These are phyloP conservation scores for Citrus australasica DNA, from an alignment of 345 rosid species.

Conservation along the genomic window DNA sequence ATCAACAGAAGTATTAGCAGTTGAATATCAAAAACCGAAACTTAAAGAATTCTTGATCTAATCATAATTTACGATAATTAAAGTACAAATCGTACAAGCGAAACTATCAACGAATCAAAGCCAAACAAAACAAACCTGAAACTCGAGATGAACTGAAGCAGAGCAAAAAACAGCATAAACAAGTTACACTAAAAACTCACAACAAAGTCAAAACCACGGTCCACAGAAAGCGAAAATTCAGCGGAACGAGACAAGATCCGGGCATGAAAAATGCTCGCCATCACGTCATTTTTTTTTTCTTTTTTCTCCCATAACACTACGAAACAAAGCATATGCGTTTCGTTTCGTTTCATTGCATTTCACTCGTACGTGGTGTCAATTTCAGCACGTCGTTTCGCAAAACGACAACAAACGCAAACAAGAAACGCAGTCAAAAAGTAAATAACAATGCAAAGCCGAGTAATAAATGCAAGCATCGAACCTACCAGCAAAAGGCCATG, in stretches of 20 bases:
- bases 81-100: neutral
- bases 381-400: neutral
- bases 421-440: slow-evolving; percentile 9
- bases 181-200: neutral
- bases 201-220: neutral
- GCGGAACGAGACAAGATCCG: neutral
- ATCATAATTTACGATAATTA: neutral
- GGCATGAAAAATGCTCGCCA: neutral
- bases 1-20: neutral
- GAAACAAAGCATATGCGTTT: neutral
- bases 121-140: slow-evolving; percentile 3
- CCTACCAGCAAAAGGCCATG: neutral
- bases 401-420: neutral
- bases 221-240: neutral
- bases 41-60: neutral
- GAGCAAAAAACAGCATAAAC: neutral
- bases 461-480: neutral
- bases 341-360: neutral
- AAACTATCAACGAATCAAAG: neutral
- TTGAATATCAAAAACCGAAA: neutral
- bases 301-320: too few relatives aligned
- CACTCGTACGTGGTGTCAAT: neutral
- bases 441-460: neutral
- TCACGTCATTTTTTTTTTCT: neutral
- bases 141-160: neutral